Percentiles rank a stretch among this genome's conserved stretches.
phyloP scores from a whole-genome alignment of 139 green algal species.

The Chlamydomonas incerta region DNA sequence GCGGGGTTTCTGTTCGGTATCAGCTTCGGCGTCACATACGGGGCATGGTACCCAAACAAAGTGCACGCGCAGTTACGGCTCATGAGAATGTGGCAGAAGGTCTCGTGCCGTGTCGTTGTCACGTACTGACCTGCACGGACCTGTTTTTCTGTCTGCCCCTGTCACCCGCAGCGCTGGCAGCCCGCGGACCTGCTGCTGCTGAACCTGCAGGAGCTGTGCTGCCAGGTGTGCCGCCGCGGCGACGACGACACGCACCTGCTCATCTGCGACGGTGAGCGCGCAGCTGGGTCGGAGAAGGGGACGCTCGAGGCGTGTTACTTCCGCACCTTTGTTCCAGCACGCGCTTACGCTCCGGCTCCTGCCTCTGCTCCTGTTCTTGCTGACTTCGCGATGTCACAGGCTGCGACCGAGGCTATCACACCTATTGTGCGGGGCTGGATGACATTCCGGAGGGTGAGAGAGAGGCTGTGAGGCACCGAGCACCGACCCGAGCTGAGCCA shows the following conservation, averaged over 20 bases:
- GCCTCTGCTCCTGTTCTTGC: too few relatives aligned
- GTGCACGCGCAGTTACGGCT: not conserved
- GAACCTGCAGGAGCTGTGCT: slow-evolving; percentile 46
- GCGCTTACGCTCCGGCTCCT: too few relatives aligned
- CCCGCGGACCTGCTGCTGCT: slow-evolving; percentile 37
- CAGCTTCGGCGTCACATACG: too few relatives aligned
- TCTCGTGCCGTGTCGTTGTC: too few relatives aligned
- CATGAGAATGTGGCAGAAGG: not conserved
- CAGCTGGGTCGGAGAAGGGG: not conserved
- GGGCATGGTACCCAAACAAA: not conserved
- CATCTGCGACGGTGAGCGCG: slow-evolving; percentile 74
- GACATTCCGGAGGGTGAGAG: slow-evolving; percentile 65
- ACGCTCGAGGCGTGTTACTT: not conserved
- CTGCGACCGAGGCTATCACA: slow-evolving; percentile 80
- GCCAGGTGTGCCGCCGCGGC: slow-evolving; percentile 57
- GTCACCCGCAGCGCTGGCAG: slow-evolving; percentile 34
- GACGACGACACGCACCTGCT: slow-evolving; percentile 74
- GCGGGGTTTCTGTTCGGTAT: too few relatives aligned
- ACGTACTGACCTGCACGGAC: too few relatives aligned
- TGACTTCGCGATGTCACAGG: too few relatives aligned
- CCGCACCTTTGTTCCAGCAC: too few relatives aligned
- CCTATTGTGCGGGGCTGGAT: slow-evolving; percentile 70
- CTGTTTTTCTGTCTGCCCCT: not conserved
- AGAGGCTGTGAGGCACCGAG: too few relatives aligned
- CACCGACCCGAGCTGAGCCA: too few relatives aligned